These are phyloP conservation scores for Beauveria sp. DNA, from an alignment of 2,329 filamentous ascomycete species.

Conservation along the genomic window DNA sequence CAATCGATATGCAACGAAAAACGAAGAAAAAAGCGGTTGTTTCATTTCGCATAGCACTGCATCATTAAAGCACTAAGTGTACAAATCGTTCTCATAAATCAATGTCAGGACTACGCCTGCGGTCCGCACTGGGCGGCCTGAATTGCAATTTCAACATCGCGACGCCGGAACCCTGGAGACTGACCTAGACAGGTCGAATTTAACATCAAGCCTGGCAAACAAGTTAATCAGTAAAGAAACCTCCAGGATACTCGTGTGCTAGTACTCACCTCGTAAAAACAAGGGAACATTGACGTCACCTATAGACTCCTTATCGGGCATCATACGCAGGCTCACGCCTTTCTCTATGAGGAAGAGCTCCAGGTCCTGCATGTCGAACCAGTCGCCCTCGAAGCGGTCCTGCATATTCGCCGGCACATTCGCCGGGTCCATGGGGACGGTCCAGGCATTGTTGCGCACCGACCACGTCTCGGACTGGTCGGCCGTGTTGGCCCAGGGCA, in stretches of 20 bases:
- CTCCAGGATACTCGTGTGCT: neutral
- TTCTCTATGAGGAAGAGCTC: constrained; percentile 13
- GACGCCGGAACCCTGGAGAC: constrained; percentile 13
- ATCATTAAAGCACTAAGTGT: constrained; percentile 1
- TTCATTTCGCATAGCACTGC: neutral
- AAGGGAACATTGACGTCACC: constrained; percentile 3
- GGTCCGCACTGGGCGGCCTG: neutral
- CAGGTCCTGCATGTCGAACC: constrained; percentile 16
- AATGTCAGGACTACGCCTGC: neutral
- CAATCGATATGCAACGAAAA: no score
- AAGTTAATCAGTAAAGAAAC: neutral
- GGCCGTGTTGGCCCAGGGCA: constrained; percentile 9
- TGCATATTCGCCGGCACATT: constrained; percentile 11
- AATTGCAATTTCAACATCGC: constrained; percentile 12
- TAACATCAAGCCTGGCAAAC: constrained; percentile 4
- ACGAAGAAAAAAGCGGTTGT: neutral
- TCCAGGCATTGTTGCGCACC: constrained; percentile 3
- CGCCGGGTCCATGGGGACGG: constrained; percentile 9
- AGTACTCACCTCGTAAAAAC: constrained; percentile 1
- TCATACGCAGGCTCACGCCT: constrained; percentile 3
- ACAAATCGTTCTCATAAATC: neutral
- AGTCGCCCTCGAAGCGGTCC: constrained; percentile 13
- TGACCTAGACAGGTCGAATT: constrained; percentile 13
- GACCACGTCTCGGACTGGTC: constrained; percentile 4
- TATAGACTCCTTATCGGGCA: neutral